Base-by-base conservation (phyloP, 129 eudicot genomes). In the Solidago caesia region DNA sequence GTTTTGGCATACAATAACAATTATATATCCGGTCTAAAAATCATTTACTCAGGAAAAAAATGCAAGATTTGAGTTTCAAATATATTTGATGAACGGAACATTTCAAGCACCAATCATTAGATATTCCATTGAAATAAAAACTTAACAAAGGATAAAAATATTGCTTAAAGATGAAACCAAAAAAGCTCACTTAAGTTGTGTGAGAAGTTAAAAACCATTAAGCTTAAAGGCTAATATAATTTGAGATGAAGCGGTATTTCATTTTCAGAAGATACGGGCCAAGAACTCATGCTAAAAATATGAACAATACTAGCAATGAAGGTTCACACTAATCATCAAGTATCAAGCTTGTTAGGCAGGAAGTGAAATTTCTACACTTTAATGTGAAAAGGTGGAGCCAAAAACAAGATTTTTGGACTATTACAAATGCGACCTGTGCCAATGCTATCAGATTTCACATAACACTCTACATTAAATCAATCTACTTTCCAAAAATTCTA, bases 11-110 rank as follows among this genome's bases (percentile, higher is more conserved):
- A 68, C 67, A 60, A 41, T 25, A 61, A 0, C 60, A 42, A 64
- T 27, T 1, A 26, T 42, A 56, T 5, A 13, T 53, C 7, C 21
- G 27, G 1, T 15, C 29, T 56, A 56, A 56, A 10, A 11, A 16
- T 47, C 53, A 16, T 33, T 33, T 84, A 96, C 98, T 90, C 98
- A 47, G 16, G 8, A 8, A 21, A 25, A 7, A 61, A 9, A 27
- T 25, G 33, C 39, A 4, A 33, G 66, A 6, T 26, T 26, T 25
- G 25, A 61, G 66, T 61, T 61, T 11, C 43, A 39, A 39, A 8
- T 39, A 63, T 45, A 12, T 29, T 61, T 29, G 7, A 29, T 39
- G 46, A 63, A 14, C 33, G 26, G 2, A 7, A 63, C 15, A 12
- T 33, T 33, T 39, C 68, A 43, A 44, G 8, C 13, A n/a, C 26